A percentile compares a stretch with the other conserved stretches of the same genome.
These are phyloP conservation scores for Candida tallmaniae DNA, from an alignment of 805 yeast species.

Conservation along the genomic window DNA sequence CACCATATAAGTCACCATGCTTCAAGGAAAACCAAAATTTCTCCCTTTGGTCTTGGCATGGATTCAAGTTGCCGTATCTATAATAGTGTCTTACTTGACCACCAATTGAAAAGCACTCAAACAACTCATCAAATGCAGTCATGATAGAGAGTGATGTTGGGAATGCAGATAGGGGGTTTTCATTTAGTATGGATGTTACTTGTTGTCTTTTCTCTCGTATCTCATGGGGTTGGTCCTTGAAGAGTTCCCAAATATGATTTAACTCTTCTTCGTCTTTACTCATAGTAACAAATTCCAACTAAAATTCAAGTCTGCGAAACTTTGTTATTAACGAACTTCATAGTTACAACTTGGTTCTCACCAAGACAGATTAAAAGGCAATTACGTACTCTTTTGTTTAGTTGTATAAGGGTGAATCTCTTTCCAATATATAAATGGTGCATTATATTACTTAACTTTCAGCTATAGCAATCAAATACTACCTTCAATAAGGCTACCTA, in stretches of 20 bases:
- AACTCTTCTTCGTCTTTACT: slow-evolving; percentile 23
- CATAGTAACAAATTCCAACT: neutral
- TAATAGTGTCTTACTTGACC: slow-evolving; percentile 85
- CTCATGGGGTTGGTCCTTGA: slow-evolving; percentile 27
- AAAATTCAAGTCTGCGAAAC: no score
- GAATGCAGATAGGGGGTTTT: slow-evolving; percentile 18
- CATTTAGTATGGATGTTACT: slow-evolving; percentile 17
- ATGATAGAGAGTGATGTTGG: slow-evolving; percentile 39
- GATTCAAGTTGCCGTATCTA: slow-evolving; percentile 72
- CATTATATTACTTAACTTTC: no score
- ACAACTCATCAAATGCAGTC: slow-evolving; percentile 82
- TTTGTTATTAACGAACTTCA: no score
- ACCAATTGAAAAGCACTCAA: slow-evolving; percentile 84
- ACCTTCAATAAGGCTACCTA: no score
- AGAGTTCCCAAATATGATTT: slow-evolving; percentile 25
- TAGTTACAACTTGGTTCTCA: no score
- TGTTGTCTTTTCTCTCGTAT: slow-evolving; percentile 20
- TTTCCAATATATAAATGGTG: no score
- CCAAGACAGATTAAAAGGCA: no score
- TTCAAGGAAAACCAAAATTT: slow-evolving; percentile 79
- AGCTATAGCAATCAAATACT: no score
- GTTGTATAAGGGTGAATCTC: no score
- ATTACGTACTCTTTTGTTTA: no score
- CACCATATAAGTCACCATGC: slow-evolving; percentile 35
- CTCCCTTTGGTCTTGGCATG: slow-evolving; percentile 64